Conservation (phyloP, 305 asterid species). For the Fraxinus dipetala region DNA sequence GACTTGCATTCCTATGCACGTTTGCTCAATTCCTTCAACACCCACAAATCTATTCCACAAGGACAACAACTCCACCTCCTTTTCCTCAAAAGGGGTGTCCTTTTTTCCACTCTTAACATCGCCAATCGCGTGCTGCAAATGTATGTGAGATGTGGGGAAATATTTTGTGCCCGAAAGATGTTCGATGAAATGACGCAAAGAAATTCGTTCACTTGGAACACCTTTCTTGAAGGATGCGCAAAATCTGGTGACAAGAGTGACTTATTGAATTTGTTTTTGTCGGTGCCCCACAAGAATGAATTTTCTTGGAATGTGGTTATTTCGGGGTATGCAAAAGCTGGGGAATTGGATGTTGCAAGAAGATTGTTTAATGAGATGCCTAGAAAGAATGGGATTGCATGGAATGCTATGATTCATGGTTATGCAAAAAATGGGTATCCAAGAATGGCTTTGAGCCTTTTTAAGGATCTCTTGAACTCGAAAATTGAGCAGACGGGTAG, state of each 20-base stretch:
- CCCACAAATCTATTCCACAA: conserved; percentile 31
- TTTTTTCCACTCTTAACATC: conserved; percentile 48
- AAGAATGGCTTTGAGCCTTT: conserved; percentile 44
- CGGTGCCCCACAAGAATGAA: conserved; percentile 56
- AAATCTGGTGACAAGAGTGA: conserved; percentile 37
- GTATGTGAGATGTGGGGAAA: conserved; percentile 60
- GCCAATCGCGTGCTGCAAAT: conserved; percentile 82
- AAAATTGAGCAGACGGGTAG: conserved; percentile 29
- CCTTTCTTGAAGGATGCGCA: conserved; percentile 71
- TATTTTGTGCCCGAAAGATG: conserved; percentile 47
- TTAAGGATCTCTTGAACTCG: conserved; percentile 47
- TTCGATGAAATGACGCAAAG: conserved; percentile 72
- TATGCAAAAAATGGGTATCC: conserved; percentile 52
- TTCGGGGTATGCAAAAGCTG: conserved; percentile 46
- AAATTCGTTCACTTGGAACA: conserved; percentile 70
- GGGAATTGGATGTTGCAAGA: conserved; percentile 51
- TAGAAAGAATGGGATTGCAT: conserved; percentile 49
- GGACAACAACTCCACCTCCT: conserved; percentile 74
- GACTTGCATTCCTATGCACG: conserved; percentile 57
- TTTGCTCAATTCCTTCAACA: conserved; percentile 46
- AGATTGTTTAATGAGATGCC: conserved; percentile 61
- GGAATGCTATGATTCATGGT: conserved; percentile 73
- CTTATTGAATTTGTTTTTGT: conserved; percentile 39
- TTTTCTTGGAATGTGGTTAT: conserved; percentile 75
- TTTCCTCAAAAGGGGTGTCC: conserved; percentile 68